Evolutionary conservation across 2,329 filamentous ascomycete genomes (phyloP), one percentile per base, ranked within the genome.

Genomic region (Aspergillus pseudoterreus): DNA sequence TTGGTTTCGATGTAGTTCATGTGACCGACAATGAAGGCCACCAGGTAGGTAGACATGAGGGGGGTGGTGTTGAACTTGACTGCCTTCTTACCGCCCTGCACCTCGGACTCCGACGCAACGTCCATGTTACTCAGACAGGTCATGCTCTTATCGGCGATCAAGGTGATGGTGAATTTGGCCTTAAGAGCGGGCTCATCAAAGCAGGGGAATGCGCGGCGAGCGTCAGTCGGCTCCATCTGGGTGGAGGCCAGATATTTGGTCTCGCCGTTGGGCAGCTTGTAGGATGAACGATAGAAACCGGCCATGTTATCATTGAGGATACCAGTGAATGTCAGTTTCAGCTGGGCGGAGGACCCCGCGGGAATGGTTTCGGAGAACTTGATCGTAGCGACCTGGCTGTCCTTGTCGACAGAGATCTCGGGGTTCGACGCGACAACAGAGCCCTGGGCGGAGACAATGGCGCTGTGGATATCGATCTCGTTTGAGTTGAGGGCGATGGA

Each of bases 71-170:
- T 92, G 81, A 96, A 97, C 57, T 86, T 92, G 59, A 96, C 90
- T 4, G 87, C 85, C 78, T 95, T 95, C 75, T 86, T 90, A 56
- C 78, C 77, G 54, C 81, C 80, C 73, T 82, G 58, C 82, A 94
- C 78, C 51, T 90, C 84, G 38, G 84, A 84, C 76, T 95, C 88
- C 5, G 84, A 86, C 32, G 85, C 87, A 50, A 94, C 89, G 68
- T 96, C 90, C 92, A 97, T 97, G 75, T 97, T 97, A 75, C 91
- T 95, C 67, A 97, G 73, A 67, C 92, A 96, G 11, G 92, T 96
- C 74, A 95, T 75, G 64, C 90, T 79, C 76, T 95, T 89, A 72
- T 96, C 92, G 4, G 92, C 91, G 62, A 97, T 81, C 61, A 97
- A 80, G 0, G 92, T 96, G 57, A 96, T 84, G 27, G 90, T 92